Conservation (phyloP, 192 early-diverging fungal species). For the Diversispora epigaea region DNA sequence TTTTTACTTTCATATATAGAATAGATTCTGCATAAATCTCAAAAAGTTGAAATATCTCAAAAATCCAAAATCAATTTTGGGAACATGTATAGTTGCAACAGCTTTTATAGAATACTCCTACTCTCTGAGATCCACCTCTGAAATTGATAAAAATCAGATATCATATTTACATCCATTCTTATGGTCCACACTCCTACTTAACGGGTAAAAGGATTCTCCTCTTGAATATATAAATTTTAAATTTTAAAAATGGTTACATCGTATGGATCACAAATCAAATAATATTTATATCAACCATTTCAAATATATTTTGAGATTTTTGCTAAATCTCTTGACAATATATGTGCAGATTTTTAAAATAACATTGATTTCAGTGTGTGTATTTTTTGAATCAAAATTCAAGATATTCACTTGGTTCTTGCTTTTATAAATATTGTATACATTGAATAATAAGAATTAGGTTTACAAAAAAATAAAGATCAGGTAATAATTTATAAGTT, state of each 20-base stretch:
- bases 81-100: too few species aligned
- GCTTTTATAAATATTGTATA: constrained; percentile 24
- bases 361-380: constrained; percentile 31
- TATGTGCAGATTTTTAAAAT: constrained; percentile 22
- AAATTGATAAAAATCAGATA: constrained; percentile 23
- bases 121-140: constrained; percentile 18
- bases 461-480: constrained; percentile 15
- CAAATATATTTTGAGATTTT: constrained; percentile 11
- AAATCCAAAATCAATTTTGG: too few species aligned
- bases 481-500: constrained; percentile 28
- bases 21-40: too few species aligned
- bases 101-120: constrained; percentile 22
- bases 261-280: too few species aligned
- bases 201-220: constrained; percentile 26
- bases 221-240: constrained; percentile 3
- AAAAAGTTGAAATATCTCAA: too few species aligned
- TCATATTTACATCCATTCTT: constrained; percentile 31
- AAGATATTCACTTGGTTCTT: constrained; percentile 25
- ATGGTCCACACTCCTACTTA: constrained; percentile 16
- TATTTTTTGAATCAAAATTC: constrained; percentile 6
- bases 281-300: constrained; percentile 30
- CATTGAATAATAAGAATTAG: constrained; percentile 3
- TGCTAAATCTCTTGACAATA: constrained; percentile 26
- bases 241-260: too few species aligned
- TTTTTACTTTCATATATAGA: too few species aligned